Base-by-base conservation (phyloP, 306 rosid species). In the Quercus robur region DNA sequence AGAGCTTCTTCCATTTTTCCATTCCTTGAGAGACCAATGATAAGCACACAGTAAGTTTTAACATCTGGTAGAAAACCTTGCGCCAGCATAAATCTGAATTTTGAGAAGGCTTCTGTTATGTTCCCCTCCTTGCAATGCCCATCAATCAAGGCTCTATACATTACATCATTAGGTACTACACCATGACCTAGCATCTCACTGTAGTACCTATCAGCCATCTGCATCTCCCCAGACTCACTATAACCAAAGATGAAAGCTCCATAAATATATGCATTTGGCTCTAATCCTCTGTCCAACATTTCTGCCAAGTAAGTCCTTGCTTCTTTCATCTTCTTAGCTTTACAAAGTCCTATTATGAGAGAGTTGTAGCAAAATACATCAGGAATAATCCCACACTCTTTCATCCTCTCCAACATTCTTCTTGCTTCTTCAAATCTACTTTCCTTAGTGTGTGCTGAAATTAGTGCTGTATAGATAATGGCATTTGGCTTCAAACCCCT, bases 1-100 rank as follows among this genome's bases (percentile, higher is more conserved):
- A 69, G 55, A 15, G 81, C 81, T 69, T 78, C 75, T 78, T 78
- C 19, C 81, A 78, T 78, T 41, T 69, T 56, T 55, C 81, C 81
- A 78, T 78, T 78, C 81, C 12, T 78, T 4, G 44, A 78, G 31
- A 78, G 81, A 69, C 75, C 26, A 23, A 13, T 70, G 70, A 78
- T 78, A 56, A 78, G 70, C 57, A 78, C 76, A 69, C 75, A 54
- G 70, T 78, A 78, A 30, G 81, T 56, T 78, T 78, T 62, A 38
- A 78, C 75, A 78, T 57, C 70, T 12, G 75, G 81, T 4, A 78
- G 59, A 23, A 56, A 52, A 56, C 81, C 75, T 56, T 70, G 56
- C 21, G 12, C 41, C 56, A 78, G 57, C 70, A 78, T 23, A 62
- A 55, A 54, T 71, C 81, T 78, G 28, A 78, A 78, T 69, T 33